Evolutionary conservation across 2,329 filamentous ascomycete species (phyloP), one percentile per base, ranked within the genome.

Genomic region (Coniochaeta prunicola): DNA sequence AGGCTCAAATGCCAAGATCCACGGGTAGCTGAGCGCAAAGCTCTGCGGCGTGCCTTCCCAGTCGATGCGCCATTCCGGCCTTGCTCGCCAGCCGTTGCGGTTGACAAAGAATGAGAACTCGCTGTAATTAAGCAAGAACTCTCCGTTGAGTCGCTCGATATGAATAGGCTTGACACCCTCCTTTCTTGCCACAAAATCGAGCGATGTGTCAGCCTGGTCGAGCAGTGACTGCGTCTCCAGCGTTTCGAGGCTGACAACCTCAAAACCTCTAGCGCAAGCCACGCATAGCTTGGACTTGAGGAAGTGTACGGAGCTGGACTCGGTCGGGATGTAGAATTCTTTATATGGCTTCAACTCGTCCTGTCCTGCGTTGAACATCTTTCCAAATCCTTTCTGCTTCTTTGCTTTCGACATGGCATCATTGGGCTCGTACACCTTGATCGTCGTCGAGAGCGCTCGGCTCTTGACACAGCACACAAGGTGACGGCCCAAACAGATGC

Each of bases 71-170:
- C 94, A 99, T 73, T 99, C 94, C 5, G 92, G 92, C 68, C 92
- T 84, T 58, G 93, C 93, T 63, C 94, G 87, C 94, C 94, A 99
- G 38, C 94, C 94, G 72, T 99, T 97, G 68, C 94, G 86, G 75
- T 99, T 97, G 70, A 99, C 94, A 69, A 97, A 99, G 84, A 99
- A 99, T 13, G 91, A 96, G 75, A 97, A 99, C 72, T 99, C 94
- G 4, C 91, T 94, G 76, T 99, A 99, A 74, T 97, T 97, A 63
- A 99, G 86, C 65, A 99, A 75, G 80, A 99, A 99, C 71, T 99
- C 94, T 71, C 93, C 92, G 66, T 96, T 96, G 70, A 97, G 87
- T 53, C 94, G 89, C 74, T 99, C 96, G 65, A 99, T 97, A 69
- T 97, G 93, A 64, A 99, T 96, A 2, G 94, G 93, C 71, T 90